phyloP scores from a whole-genome alignment of 768 basidiomycete species.

The Pseudohyphozyma bogoriensis region DNA sequence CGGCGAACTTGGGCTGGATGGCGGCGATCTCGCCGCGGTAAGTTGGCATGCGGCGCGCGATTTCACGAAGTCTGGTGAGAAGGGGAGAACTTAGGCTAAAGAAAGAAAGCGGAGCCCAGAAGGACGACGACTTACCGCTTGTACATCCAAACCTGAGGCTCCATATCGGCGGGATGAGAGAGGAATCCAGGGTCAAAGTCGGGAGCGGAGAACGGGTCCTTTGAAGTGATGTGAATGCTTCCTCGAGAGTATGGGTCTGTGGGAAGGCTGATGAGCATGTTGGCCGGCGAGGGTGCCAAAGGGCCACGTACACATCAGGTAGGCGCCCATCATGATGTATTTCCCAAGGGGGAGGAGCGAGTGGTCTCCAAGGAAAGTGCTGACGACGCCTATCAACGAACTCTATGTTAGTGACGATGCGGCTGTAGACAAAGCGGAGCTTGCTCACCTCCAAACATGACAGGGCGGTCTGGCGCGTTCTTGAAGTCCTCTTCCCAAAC shows the following conservation, averaged over 20 bases:
- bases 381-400: not conserved
- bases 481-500: conserved; percentile 62
- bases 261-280: no score
- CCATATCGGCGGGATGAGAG: conserved; percentile 23
- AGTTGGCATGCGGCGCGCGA: conserved; percentile 22
- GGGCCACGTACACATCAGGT: not conserved
- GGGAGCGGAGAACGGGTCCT: conserved; percentile 21
- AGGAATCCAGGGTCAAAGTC: conserved; percentile 23
- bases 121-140: not conserved
- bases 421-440: conserved; percentile 58
- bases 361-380: conserved; percentile 51
- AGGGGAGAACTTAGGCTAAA: not conserved
- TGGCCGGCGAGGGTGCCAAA: conserved; percentile 15
- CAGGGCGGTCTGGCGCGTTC: conserved; percentile 67
- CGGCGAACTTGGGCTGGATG: conserved; percentile 23
- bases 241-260: conserved; percentile 23
- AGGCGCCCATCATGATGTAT: conserved; percentile 15
- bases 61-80: conserved; percentile 26
- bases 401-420: not conserved
- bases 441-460: conserved; percentile 50
- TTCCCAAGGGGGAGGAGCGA: conserved; percentile 54
- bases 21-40: conserved; percentile 21
- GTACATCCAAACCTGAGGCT: conserved; percentile 3
- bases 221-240: conserved; percentile 22
- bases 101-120: no score